Percentiles rank a stretch among this genome's conserved stretches.
These are phyloP conservation scores for Blastobotrys terrestris DNA, from an alignment of 805 yeast genomes.

Conservation along the genomic window DNA sequence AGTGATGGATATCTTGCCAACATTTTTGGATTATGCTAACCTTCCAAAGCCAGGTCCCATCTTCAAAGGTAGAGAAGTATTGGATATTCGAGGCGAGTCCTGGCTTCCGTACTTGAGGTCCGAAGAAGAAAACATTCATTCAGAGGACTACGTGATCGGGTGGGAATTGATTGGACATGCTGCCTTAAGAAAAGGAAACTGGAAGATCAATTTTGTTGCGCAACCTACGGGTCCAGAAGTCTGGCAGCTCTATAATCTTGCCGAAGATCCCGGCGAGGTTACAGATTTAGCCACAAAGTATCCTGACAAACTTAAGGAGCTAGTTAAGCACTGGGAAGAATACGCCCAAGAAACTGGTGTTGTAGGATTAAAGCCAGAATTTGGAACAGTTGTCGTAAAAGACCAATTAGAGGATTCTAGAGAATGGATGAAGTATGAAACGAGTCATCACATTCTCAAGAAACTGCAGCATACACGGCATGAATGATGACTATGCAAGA, in stretches of 20 bases:
- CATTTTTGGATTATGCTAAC: constrained; percentile 46
- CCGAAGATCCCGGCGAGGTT: constrained; percentile 47
- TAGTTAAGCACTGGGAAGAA: constrained; percentile 44
- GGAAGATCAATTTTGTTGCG: constrained; percentile 45
- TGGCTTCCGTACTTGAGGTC: constrained; percentile 30
- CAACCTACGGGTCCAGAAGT: constrained; percentile 42
- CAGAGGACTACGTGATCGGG: constrained; percentile 37
- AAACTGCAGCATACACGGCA: too few species aligned
- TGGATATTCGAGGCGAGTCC: constrained; percentile 40
- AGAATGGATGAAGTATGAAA: constrained; percentile 9
- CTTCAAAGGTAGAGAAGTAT: constrained; percentile 42
- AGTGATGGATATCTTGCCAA: constrained; percentile 57
- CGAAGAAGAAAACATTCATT: constrained; percentile 19
- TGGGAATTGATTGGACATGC: constrained; percentile 57
- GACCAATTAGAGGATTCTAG: constrained; percentile 6
- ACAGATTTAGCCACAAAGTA: constrained; percentile 36
- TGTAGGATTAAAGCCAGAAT: constrained; percentile 3
- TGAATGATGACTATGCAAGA: too few species aligned
- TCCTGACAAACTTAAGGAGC: constrained; percentile 36
- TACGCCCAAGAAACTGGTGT: constrained; percentile 37
- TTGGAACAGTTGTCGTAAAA: not conserved
- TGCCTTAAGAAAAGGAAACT: constrained; percentile 46
- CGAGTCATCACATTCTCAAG: not conserved
- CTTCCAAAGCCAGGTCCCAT: constrained; percentile 23
- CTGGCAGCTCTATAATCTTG: constrained; percentile 40